Base-by-base conservation (phyloP, 2,329 filamentous ascomycete genomes). In the Trichoderma oligosporum region DNA sequence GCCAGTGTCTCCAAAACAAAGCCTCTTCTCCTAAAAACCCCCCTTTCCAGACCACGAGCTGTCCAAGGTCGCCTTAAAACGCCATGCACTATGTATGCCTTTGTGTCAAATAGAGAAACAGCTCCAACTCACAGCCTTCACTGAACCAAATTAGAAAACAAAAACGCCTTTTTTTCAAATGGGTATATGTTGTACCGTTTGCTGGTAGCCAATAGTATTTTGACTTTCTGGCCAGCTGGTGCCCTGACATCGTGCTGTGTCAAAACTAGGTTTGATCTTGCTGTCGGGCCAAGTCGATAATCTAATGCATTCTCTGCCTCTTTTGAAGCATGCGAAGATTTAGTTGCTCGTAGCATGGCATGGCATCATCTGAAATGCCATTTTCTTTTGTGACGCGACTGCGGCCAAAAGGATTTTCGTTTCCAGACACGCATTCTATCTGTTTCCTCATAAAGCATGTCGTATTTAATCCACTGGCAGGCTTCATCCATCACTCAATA, bases 401-500 rank as follows among this genome's bases (percentile, higher is more conserved):
- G 41, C 25, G 9, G 31, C 22, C 41, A 31, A 55, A 42, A 24
- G 24, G 12, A 27, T 12, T 18, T 14, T 22, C 16, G 29, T 39
- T 31, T 38, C 11, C 12, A 24, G 25, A 18, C 22, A 41, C 41
- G 33, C 39, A 27, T 36, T 7, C 7, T 11, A 33, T 20, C 39
- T 46, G 41, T 29, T 27, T 41, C 8, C n/a, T 4, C 20, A 36
- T 41, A 25, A 31, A 22, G 39, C 22, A 31, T 49, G 7, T 6
- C 16, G 7, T 24, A 7, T 22, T 29, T 56, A 44, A 14, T 35
- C 12, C 27, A 6, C n/a, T n/a, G 20, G 36, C 29, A 18, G 11
- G 16, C 9, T 41, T 5, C 9, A 7, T 25, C 41, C 44, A 41
- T 71, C 68, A 87, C 69, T 87, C 83, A 59, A 87, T 87, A 52